Evolutionary conservation across 768 basidiomycete genomes (phyloP).

Genomic region (Kwoniella heveanensis): DNA sequence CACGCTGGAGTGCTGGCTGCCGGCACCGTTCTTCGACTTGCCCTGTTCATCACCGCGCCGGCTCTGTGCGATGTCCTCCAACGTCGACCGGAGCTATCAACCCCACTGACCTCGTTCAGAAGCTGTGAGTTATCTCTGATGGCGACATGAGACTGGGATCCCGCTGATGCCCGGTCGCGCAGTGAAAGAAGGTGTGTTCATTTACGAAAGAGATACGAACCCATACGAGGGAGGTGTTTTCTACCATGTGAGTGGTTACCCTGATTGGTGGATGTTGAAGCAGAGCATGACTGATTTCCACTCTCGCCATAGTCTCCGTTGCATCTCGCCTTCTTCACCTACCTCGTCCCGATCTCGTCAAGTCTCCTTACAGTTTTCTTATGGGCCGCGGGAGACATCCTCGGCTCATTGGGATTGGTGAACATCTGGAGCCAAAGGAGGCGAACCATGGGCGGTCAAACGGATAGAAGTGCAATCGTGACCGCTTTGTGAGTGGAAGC

Average conservation of each 20-base stretch:
- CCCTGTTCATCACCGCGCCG: constrained; percentile 19
- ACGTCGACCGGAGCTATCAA: constrained; percentile 74
- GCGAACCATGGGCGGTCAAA: neutral
- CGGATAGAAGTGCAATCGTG: constrained; percentile 51
- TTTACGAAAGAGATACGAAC: constrained; percentile 73
- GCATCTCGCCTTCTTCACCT: constrained; percentile 74
- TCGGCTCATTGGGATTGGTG: constrained; percentile 70
- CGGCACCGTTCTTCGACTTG: constrained; percentile 20
- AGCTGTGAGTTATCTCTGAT: constrained; percentile 63
- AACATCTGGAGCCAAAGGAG: constrained; percentile 64
- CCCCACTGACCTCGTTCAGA: constrained; percentile 76
- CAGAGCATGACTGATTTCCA: neutral
- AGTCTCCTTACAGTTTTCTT: constrained; percentile 61
- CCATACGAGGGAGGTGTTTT: constrained; percentile 86
- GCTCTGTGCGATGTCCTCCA: constrained; percentile 58
- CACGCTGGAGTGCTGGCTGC: constrained; percentile 2
- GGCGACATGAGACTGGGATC: constrained; percentile 16
- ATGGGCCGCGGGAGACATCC: constrained; percentile 71
- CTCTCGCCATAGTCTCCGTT: constrained; percentile 69
- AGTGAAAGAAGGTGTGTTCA: constrained; percentile 90
- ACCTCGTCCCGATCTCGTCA: constrained; percentile 64
- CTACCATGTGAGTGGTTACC: constrained; percentile 67
- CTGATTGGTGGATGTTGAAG: neutral
- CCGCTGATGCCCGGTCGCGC: constrained; percentile 25
- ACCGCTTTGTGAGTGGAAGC: constrained; percentile 65